Evolutionary conservation across 306 rosid species (phyloP).

Genomic region (Cucurbita moschata): DNA sequence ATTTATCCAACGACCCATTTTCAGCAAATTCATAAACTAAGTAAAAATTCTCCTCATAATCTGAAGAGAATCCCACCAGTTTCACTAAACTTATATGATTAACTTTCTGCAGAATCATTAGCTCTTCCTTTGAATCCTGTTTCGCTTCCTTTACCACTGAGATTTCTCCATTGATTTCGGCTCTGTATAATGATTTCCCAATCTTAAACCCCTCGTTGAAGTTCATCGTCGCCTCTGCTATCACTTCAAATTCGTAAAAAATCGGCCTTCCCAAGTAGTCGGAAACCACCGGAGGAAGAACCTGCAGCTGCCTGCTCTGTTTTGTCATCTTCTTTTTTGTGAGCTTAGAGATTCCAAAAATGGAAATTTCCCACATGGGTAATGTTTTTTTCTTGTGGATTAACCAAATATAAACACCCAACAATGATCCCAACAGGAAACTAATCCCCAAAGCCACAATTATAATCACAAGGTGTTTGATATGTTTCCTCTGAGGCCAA

Average conservation of each 20-base stretch:
- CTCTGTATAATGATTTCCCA: slow-evolving; percentile 49
- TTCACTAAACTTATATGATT: slow-evolving; percentile 54
- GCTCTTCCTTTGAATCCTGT: slow-evolving; percentile 24
- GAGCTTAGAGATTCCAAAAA: slow-evolving; percentile 20
- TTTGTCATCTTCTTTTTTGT: not conserved
- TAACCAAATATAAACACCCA: slow-evolving; percentile 15
- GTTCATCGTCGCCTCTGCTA: slow-evolving; percentile 53
- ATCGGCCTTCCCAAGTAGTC: slow-evolving; percentile 56
- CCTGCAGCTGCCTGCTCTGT: slow-evolving; percentile 26
- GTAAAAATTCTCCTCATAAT: slow-evolving; percentile 29
- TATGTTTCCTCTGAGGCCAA: slow-evolving; percentile 7
- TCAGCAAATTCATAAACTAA: slow-evolving; percentile 64
- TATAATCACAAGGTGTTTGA: slow-evolving; percentile 10
- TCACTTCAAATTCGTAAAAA: slow-evolving; percentile 26
- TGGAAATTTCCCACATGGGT: slow-evolving; percentile 19
- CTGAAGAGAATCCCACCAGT: slow-evolving; percentile 38
- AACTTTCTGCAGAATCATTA: slow-evolving; percentile 63
- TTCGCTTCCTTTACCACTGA: slow-evolving; percentile 42
- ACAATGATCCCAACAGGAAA: slow-evolving; percentile 2
- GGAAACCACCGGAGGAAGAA: slow-evolving; percentile 56
- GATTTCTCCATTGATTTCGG: slow-evolving; percentile 33
- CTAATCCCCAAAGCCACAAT: slow-evolving; percentile 20
- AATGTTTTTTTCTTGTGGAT: slow-evolving; percentile 17
- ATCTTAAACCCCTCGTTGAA: slow-evolving; percentile 35
- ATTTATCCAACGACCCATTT: slow-evolving; percentile 63